Base-by-base conservation (phyloP, 352 stramenopile genomes). In the Phytophthora brassicae region DNA sequence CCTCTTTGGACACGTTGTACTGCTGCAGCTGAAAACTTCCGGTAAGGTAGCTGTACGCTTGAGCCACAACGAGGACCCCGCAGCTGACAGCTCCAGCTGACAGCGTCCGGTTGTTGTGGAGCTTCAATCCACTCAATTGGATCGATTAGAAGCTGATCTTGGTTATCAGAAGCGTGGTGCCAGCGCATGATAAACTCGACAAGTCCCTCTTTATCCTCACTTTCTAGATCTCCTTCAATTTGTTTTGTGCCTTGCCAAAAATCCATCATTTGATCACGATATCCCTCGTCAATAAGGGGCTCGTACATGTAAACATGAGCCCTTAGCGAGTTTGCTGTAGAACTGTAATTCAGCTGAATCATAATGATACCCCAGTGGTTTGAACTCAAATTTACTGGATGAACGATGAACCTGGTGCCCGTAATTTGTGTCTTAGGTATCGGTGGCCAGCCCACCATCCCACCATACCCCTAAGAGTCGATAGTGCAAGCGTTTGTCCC, bases 361-460 rank as follows among this genome's bases (percentile, higher is more conserved):
- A 51, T 51, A n/a, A 59, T 51, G 8, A 57, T 13, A n/a, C 51
- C 51, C 51, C 39, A 59, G 19, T 59, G 51, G n/a, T 44, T 59
- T 4, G 9, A 1, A 9, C 2, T 33, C 7, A 58, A 17, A 9
- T 58, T 48, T 3, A 58, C 19, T 7, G 38, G 20, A 4, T 48
- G 26, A 12, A 58, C 17, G 23, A 58, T 26, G 16, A 48, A 58
- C n/a, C 43, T 19, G 1, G 16, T 33, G 8, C 33, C 38, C 1
- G 14, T 5, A 49, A 42, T 19, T 20, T 2, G 28, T 29, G 3
- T 33, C 20, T 50, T 42, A 3, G 24, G 38, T 14, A 7, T 12
- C 3, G 1, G 13, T 28, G 50, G 50, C n/a, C n/a, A n/a, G n/a
- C n/a, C n/a, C n/a, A n/a, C 50, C 50, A 58, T 14, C 51, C 26